Percentiles rank a stretch among this genome's conserved stretches.
phyloP scores from a whole-genome alignment of 208 protist species.

The Wallacemonas rigidus region DNA sequence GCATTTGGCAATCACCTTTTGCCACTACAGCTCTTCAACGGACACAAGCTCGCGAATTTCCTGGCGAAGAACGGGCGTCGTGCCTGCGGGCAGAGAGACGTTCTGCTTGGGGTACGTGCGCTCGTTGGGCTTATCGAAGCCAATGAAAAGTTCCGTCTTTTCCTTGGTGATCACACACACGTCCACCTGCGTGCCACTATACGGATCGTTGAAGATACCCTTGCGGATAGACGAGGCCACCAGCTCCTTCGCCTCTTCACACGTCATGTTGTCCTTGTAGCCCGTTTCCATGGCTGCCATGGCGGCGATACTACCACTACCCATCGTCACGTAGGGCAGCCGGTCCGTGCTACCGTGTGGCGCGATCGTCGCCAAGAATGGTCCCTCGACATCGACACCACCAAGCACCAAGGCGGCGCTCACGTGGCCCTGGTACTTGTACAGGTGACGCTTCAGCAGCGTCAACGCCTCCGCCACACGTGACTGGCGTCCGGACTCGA shows the following conservation, averaged over 20 bases:
- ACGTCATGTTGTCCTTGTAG: slow-evolving; percentile 94
- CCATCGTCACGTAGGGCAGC: slow-evolving; percentile 99
- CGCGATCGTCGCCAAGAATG: slow-evolving; percentile 97
- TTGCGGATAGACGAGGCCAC: slow-evolving; percentile 97
- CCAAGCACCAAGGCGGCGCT: slow-evolving; percentile 99
- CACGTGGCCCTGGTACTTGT: slow-evolving; percentile 98
- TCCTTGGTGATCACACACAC: slow-evolving; percentile 96
- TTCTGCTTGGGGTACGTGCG: slow-evolving; percentile 81
- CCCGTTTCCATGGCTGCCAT: slow-evolving; percentile 98
- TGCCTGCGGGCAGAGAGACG: slow-evolving; percentile 74
- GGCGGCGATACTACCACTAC: slow-evolving; percentile 99
- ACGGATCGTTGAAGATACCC: slow-evolving; percentile 99
- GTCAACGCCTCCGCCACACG: slow-evolving; percentile 97
- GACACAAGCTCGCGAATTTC: slow-evolving; percentile 82
- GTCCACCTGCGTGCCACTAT: slow-evolving; percentile 99
- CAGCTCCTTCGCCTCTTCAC: slow-evolving; percentile 97
- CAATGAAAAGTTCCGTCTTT: slow-evolving; percentile 83
- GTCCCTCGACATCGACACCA: slow-evolving; percentile 98
- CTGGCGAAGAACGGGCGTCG: slow-evolving; percentile 68
- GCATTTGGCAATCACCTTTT: not conserved
- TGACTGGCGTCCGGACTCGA: slow-evolving; percentile 94
- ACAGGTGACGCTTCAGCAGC: slow-evolving; percentile 98
- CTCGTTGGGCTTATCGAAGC: slow-evolving; percentile 86
- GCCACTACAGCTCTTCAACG: slow-evolving; percentile 63
- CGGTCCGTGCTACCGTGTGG: slow-evolving; percentile 98